Evolutionary conservation across 2,329 filamentous ascomycete species (phyloP).

Genomic region (Neospermospora avenae): DNA sequence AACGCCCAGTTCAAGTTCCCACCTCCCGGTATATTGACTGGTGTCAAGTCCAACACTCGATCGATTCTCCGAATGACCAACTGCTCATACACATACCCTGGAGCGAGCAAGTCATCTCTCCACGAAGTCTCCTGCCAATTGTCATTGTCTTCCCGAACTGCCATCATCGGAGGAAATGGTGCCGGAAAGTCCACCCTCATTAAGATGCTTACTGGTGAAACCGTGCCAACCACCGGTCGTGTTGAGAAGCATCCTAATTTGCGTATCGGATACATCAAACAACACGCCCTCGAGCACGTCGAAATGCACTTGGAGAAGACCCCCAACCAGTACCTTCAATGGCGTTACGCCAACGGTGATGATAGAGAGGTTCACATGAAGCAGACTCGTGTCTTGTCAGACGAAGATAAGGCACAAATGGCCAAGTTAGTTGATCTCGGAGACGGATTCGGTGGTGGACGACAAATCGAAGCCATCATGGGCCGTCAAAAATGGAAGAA

Average conservation of each 20-base stretch:
- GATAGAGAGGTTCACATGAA: constrained; percentile 97
- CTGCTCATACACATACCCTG: constrained; percentile 92
- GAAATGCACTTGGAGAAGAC: constrained; percentile 99
- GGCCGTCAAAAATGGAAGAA: constrained; percentile 99
- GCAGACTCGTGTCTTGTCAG: constrained; percentile 87
- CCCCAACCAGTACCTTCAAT: constrained; percentile 97
- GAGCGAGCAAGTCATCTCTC: constrained; percentile 81
- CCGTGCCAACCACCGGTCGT: constrained; percentile 75
- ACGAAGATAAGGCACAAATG: constrained; percentile 84
- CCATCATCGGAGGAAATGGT: constrained; percentile 96
- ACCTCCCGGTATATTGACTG: constrained; percentile 85
- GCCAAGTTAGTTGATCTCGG: constrained; percentile 82
- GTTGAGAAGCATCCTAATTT: constrained; percentile 99
- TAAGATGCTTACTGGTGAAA: constrained; percentile 92
- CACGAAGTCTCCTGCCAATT: constrained; percentile 83
- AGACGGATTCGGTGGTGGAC: constrained; percentile 68
- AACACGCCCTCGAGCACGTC: constrained; percentile 97
- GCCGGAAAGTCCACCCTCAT: constrained; percentile 98
- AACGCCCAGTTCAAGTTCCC: constrained; percentile 98
- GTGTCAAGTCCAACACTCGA: constrained; percentile 92
- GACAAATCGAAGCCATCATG: constrained; percentile 83
- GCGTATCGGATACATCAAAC: constrained; percentile 99
- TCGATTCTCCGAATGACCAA: constrained; percentile 94
- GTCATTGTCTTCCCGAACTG: constrained; percentile 84
- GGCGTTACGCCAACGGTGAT: constrained; percentile 96